Evolutionary conservation across 768 basidiomycete genomes (phyloP).

Genomic region (Austroboletus eburneus): DNA sequence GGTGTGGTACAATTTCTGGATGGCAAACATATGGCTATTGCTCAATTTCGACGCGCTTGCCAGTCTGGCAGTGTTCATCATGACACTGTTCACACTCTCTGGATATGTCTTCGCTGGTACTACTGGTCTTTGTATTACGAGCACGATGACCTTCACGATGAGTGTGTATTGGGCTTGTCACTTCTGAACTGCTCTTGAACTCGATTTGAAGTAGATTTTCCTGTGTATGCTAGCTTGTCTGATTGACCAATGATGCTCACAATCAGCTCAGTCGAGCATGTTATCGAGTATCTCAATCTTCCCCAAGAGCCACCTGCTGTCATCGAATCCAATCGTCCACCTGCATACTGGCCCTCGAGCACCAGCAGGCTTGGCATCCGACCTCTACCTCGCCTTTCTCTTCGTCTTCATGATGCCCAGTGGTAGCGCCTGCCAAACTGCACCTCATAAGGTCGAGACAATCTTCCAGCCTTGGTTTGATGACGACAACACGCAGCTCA

Average conservation of each 20-base stretch:
- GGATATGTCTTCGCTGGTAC: slow-evolving; percentile 55
- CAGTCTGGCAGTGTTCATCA: slow-evolving; percentile 66
- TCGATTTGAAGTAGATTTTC: slow-evolving; percentile 67
- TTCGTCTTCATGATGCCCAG: too few relatives aligned
- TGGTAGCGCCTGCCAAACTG: neutral
- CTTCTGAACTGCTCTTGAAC: slow-evolving; percentile 55
- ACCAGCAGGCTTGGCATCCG: slow-evolving; percentile 31
- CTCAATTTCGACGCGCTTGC: slow-evolving; percentile 81
- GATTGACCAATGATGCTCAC: too few relatives aligned
- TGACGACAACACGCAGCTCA: neutral
- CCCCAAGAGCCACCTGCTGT: slow-evolving; percentile 81
- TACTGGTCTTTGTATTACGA: slow-evolving; percentile 73
- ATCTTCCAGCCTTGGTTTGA: neutral
- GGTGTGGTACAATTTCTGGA: slow-evolving; percentile 90
- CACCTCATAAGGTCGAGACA: neutral
- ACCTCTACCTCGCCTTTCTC: neutral
- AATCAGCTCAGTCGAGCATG: slow-evolving; percentile 78
- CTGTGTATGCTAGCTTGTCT: neutral
- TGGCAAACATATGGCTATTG: slow-evolving; percentile 84
- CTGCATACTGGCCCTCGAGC: slow-evolving; percentile 91
- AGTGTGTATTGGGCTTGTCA: slow-evolving; percentile 50
- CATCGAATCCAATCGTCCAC: slow-evolving; percentile 70
- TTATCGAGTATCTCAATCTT: slow-evolving; percentile 86
- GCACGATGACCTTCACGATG: slow-evolving; percentile 58
- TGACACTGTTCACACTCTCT: slow-evolving; percentile 71